A percentile compares a stretch with the other conserved stretches of the same genome.
Conservation (phyloP, 73 alveolate species). For the Stentor coeruleus region DNA sequence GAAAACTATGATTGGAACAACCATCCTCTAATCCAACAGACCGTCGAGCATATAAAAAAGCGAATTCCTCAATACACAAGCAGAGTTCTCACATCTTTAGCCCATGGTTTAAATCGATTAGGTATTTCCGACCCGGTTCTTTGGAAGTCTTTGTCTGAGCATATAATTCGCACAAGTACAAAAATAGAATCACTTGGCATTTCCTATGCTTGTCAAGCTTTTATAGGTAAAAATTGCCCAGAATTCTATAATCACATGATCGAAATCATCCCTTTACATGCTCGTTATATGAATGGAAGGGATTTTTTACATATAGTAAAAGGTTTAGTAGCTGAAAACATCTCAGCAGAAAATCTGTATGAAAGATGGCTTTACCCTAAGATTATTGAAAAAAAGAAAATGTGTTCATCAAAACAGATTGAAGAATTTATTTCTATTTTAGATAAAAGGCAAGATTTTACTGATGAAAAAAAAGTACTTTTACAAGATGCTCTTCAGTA, state of each 20-base stretch:
- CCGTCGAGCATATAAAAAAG: neutral
- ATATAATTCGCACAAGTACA: neutral
- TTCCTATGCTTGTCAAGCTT: neutral
- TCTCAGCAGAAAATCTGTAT: neutral
- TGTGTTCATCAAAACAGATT: neutral
- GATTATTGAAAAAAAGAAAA: neutral
- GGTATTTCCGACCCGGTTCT: neutral
- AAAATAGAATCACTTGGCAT: neutral
- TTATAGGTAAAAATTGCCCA: neutral
- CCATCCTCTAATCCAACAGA: neutral
- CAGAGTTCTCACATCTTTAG: constrained; percentile 13
- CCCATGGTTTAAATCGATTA: neutral
- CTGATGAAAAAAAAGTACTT: neutral
- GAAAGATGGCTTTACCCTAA: neutral
- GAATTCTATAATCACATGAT: neutral
- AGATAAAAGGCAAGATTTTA: neutral
- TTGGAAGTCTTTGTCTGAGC: neutral
- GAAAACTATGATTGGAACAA: constrained; percentile 17
- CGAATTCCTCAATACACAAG: constrained; percentile 1
- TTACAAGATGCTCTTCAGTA: neutral
- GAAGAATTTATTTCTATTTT: neutral
- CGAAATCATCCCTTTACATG: neutral
- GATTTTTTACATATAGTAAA: neutral
- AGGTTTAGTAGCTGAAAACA: neutral
- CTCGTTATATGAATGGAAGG: neutral